These are phyloP conservation scores for Mycena rosella DNA, from an alignment of 768 basidiomycete genomes.

Conservation along the genomic window DNA sequence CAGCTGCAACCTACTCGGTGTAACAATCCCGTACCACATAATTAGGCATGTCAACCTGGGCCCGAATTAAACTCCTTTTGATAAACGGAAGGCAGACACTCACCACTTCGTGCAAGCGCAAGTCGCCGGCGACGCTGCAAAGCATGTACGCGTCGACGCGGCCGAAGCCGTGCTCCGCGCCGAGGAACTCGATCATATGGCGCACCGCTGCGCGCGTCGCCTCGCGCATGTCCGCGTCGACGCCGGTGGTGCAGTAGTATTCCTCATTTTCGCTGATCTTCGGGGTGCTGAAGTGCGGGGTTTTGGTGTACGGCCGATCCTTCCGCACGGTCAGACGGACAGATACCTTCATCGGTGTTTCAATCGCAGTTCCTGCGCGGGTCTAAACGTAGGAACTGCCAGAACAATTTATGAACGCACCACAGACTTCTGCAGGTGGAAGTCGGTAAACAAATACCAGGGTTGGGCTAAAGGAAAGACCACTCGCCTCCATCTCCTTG, in stretches of 20 bases:
- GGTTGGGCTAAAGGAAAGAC: not conserved
- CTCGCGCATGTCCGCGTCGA: slow-evolving; percentile 67
- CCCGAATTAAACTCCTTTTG: not conserved
- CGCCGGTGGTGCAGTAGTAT: slow-evolving; percentile 71
- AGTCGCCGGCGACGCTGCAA: slow-evolving; percentile 70
- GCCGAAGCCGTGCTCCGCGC: slow-evolving; percentile 55
- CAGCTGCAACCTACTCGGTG: too few species aligned
- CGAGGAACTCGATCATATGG: slow-evolving; percentile 68
- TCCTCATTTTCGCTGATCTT: slow-evolving; percentile 47
- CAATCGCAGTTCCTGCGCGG: slow-evolving; percentile 69
- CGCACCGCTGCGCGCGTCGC: slow-evolving; percentile 69
- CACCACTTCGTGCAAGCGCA: slow-evolving; percentile 75
- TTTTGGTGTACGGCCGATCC: slow-evolving; percentile 68
- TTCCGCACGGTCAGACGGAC: slow-evolving; percentile 70
- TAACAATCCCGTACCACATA: slow-evolving; percentile 67
- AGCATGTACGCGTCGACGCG: slow-evolving; percentile 71
- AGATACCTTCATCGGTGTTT: slow-evolving; percentile 69
- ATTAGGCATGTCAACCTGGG: slow-evolving; percentile 76
- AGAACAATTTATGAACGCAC: slow-evolving; percentile 46
- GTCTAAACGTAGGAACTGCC: not conserved
- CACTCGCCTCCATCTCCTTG: slow-evolving; percentile 74
- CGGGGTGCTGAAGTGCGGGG: slow-evolving; percentile 65
- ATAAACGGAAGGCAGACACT: slow-evolving; percentile 22
- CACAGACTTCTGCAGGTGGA: slow-evolving; percentile 64
- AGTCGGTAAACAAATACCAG: not conserved